Base-by-base conservation (phyloP, 1,139 yeast species). In the Zygosaccharomyces sapae region DNA sequence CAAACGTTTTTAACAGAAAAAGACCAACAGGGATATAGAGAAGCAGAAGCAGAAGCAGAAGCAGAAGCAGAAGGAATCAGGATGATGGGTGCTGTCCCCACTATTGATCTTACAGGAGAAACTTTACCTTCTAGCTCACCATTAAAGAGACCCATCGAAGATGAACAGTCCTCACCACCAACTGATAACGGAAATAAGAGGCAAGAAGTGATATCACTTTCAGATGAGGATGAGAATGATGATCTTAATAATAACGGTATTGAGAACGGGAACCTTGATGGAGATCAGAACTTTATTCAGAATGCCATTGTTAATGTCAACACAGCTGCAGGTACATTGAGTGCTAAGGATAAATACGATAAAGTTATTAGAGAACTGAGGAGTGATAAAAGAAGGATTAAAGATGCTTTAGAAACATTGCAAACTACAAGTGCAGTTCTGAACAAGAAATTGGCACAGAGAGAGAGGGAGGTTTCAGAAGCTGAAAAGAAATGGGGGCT, bases 71-170 rank as follows among this genome's bases (percentile, higher is more conserved):
- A 13, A 12, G 29, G 19, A 33, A 7, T 18, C 5, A 34, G 19
- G 35, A 33, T 22, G 16, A 48, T 43, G 50, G 44, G 40, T 18
- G 38, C 43, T 20, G 41, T 48, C 8, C 51, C 54, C 34, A 53
- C 58, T 13, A 57, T 57, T 24, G 61, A 57, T 43, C 46, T 57
- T 25, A 57, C 59, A 3, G 44, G 30, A 19, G 25, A 29, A 12
- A 16, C 41, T 24, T 9, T 44, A 20, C 22, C 40, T 13, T 16
- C 36, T 6, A 48, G 51, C 27, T 43, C 51, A 12, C 51, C 51
- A 2, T 36, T 48, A 25, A 48, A 48, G 31, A 41, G 25, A 29
- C 41, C 47, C n/a, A 46, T 42, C 13, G 45, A 43, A 22, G 43
- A 43, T 7, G 41, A 33, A 20, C 7, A 20, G 18, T 16, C 41